These are phyloP conservation scores for Copromyces sp. DNA, from an alignment of 495 filamentous ascomycete genomes.

Conservation along the genomic window DNA sequence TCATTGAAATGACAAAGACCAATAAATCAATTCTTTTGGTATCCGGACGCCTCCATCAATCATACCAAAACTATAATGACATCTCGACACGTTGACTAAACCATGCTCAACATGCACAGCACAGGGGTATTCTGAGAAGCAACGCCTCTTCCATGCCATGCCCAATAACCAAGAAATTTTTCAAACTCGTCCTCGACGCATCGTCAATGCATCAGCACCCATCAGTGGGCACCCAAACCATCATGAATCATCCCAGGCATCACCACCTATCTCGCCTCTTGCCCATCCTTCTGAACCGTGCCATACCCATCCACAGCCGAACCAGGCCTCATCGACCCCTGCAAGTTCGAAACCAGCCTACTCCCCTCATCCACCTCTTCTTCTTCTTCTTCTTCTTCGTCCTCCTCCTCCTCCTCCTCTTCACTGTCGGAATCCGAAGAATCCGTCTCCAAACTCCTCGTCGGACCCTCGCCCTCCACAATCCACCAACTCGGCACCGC, in stretches of 20 bases:
- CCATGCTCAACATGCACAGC: not conserved
- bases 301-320: not conserved
- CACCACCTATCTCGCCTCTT: not conserved
- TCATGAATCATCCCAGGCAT: not conserved
- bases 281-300: not conserved
- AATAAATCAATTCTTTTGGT: not conserved
- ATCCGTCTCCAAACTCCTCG: conserved; percentile 18
- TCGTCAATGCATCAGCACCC: not conserved
- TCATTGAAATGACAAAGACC: not conserved
- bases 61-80: not conserved
- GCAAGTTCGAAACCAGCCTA: not conserved
- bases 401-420: conserved; percentile 31
- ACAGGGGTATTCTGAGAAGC: not conserved
- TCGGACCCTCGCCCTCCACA: conserved; percentile 65
- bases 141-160: not conserved
- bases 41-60: not conserved
- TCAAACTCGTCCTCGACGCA: not conserved
- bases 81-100: not conserved
- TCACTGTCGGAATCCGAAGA: conserved; percentile 7
- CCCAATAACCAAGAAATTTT: not conserved
- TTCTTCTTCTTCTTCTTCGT: conserved; percentile 4
- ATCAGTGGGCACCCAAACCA: not conserved
- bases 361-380: conserved; percentile 1
- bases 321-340: not conserved
- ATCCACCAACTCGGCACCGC: conserved; percentile 60